Base-by-base conservation (phyloP, 2,329 filamentous ascomycete genomes). In the Xylaria arbuscula region DNA sequence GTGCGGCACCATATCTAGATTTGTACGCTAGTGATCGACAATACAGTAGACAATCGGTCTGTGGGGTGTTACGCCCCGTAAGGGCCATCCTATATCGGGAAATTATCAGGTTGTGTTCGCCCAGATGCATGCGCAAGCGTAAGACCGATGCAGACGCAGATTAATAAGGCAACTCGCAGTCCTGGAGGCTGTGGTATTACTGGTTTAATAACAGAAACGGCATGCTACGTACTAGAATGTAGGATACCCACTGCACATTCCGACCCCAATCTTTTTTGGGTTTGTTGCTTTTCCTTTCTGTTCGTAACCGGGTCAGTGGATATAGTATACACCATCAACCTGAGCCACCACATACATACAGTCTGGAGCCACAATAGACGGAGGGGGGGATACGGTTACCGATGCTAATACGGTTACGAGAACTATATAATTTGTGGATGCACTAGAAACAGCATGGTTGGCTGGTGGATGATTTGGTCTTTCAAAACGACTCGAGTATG, bases 31-130 rank as follows among this genome's bases (percentile, higher is more conserved):
- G 59, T 22, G 59, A 53, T 63, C 53, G 34, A 61, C 38, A 40
- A 3, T 62, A 28, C 15, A 47, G 22, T 59, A 56, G 47, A 61
- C 34, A 61, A 34, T 22, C 34, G 51, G 53, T 36, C 38, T 57
- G 53, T 62, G 58, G 58, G 64, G 58, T 56, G 58, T 6, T 34
- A 34, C 62, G 45, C 34, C 34, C 42, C 22, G 40, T 45, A 24
- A 62, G 36, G 45, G 17, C 64, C 54, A 54, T 55, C 54, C 54
- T 66, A 48, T 51, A 64, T 67, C 22, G 53, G 65, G 65, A 32
- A 64, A 61, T 58, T 32, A 38, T 40, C 47, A 48, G 15, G 17
- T 50, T 42, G 13, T 61, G 48, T 38, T 57, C 54, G 36, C 22
- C 38, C 50, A 53, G 57, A 42, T 57, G 55, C 55, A 59, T 19